Percentiles rank a stretch among this genome's conserved stretches.
These are phyloP conservation scores for Suillus ampliporus DNA, from an alignment of 768 basidiomycete genomes.

Conservation along the genomic window DNA sequence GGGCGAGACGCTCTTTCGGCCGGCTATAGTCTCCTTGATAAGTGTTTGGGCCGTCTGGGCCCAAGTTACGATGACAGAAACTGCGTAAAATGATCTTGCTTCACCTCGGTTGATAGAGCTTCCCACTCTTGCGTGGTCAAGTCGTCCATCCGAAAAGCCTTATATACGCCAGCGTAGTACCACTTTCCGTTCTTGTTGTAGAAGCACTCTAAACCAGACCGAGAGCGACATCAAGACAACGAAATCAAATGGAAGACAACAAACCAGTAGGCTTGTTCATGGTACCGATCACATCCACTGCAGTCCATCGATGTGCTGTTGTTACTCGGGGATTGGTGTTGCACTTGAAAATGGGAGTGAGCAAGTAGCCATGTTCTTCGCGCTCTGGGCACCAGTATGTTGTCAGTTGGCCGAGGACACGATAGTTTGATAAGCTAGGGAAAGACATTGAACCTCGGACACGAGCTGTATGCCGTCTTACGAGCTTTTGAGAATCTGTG, in stretches of 20 bases:
- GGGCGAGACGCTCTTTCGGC: conserved; percentile 76
- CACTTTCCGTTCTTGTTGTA: conserved; percentile 81
- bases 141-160: conserved; percentile 66
- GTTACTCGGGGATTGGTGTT: conserved; percentile 77
- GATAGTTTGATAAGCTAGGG: conserved; percentile 66
- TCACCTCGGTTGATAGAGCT: conserved; percentile 66
- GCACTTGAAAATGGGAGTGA: conserved; percentile 77
- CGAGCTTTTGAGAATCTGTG: conserved; percentile 61
- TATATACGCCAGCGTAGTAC: conserved; percentile 87
- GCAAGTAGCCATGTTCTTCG: conserved; percentile 83
- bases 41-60: conserved; percentile 66
- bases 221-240: conserved; percentile 5
- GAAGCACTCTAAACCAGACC: conserved; percentile 64
- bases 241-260: conserved; percentile 7
- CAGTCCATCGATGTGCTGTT: conserved; percentile 77
- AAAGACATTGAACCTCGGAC: conserved; percentile 3
- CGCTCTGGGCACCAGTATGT: conserved; percentile 83
- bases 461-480: conserved; percentile 39
- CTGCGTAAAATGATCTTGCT: conserved; percentile 18
- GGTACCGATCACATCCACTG: conserved; percentile 63
- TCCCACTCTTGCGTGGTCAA: conserved; percentile 73
- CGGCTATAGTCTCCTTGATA: conserved; percentile 73
- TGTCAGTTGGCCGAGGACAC: conserved; percentile 67
- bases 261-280: conserved; percentile 70
- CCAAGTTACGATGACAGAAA: conserved; percentile 11